Evolutionary conservation across 2,329 filamentous ascomycete genomes (phyloP), one percentile per base, ranked within the genome.

Genomic region (Biscogniauxia sp.): DNA sequence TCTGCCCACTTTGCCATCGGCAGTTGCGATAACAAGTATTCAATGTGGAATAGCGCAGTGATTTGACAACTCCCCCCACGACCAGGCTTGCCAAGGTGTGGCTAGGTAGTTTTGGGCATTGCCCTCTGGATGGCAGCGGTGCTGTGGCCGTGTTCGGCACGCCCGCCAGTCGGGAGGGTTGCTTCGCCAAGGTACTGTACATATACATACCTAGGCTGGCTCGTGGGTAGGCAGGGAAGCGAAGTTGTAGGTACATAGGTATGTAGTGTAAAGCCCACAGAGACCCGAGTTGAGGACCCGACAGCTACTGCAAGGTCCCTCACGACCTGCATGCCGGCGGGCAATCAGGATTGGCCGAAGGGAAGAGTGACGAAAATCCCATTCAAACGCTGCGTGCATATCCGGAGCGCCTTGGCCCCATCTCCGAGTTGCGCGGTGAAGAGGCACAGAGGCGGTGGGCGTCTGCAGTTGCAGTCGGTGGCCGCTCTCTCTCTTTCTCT

Each of bases 381-480:
- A 26, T 41, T 15, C 25, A 17, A 17, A 2, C 11, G 37, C 37
- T 45, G 37, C 37, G 13, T 45, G 37, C 37, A 45, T 45, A n/a
- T 13, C 15, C 15, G 11, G 15, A 7, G 53, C 32, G 53, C 53
- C 28, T 32, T 54, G 53, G 19, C 52, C 19, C 23, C 52, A 20
- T 53, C 53, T 32, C 7, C 53, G 19, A 11, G 26, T 17, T 55
- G 37, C 20, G 32, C 32, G 20, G 54, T 37, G 37, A 49, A 37
- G 41, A 20, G 51, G 25, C 15, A 51, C 11, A 51, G 20, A 37
- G 26, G 55, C 45, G 19, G 23, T 57, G 28, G 55, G 11, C 23
- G 23, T 57, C 19, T 45, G 11, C 23, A 51, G 41, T 19, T 57
- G 54, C 54, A 55, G 54, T 11, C n/a, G 55, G 49, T 57, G 45